Evolutionary conservation across 768 basidiomycete species (phyloP).

Genomic region (Mycena amicta): DNA sequence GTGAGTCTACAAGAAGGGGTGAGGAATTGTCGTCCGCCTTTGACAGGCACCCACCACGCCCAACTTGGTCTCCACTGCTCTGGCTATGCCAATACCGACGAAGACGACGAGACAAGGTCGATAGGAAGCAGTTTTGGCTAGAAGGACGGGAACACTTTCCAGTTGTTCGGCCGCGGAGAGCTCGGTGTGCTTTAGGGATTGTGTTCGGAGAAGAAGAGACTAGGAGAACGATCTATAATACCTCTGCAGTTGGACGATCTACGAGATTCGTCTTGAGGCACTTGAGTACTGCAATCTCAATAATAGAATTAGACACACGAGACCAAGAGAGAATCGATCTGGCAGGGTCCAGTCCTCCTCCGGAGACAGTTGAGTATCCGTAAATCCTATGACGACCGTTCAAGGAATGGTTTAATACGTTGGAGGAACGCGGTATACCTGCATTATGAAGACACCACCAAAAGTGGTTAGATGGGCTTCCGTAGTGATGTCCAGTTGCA

Average conservation of each 20-base stretch:
- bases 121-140: conserved; percentile 57
- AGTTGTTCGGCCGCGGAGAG: conserved; percentile 54
- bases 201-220: background rate
- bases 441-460: conserved; percentile 73
- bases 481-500: conserved; percentile 75
- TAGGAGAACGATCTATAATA: conserved; percentile 28
- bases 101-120: conserved; percentile 75
- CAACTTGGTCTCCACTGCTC: conserved; percentile 34
- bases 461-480: conserved; percentile 80
- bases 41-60: conserved; percentile 17
- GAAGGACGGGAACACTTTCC: conserved; percentile 55
- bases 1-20: conserved; percentile 12
- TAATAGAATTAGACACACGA: conserved; percentile 61
- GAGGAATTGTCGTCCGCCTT: no score
- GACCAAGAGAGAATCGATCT: conserved; percentile 57
- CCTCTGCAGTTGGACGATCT: conserved; percentile 67
- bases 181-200: conserved; percentile 50
- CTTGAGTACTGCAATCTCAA: no score
- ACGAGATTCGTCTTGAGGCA: conserved; percentile 71
- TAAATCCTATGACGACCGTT: conserved; percentile 51
- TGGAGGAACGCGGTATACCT: conserved; percentile 39
- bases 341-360: conserved; percentile 65
- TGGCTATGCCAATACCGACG: conserved; percentile 70
- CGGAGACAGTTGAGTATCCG: conserved; percentile 51
- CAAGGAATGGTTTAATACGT: background rate